A percentile compares a stretch with the other conserved stretches of the same genome.
phyloP scores from a whole-genome alignment of 2,329 filamentous ascomycete genomes.

The Pseudocercospora pini-densiflorae region DNA sequence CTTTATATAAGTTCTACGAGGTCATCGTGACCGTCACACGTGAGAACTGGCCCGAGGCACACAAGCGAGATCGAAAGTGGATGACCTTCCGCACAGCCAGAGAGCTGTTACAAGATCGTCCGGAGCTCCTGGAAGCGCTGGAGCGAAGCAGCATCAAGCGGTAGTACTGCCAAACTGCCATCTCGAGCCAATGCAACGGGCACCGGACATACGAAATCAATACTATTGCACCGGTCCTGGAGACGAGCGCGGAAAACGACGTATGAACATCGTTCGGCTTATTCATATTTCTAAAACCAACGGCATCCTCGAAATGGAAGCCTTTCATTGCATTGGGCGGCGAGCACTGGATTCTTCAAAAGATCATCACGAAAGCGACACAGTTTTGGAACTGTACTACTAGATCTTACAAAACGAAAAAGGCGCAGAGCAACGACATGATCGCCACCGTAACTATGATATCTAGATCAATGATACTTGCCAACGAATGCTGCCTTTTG shows the following conservation, averaged over 20 bases:
- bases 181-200: neutral
- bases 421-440: neutral
- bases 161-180: conserved; percentile 18
- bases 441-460: neutral
- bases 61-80: conserved; percentile 91
- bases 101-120: conserved; percentile 74
- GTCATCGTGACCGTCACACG: conserved; percentile 86
- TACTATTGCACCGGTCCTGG: neutral
- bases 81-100: conserved; percentile 84
- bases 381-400: neutral
- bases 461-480: neutral
- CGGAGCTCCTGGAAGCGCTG: conserved; percentile 87
- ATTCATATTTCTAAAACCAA: neutral
- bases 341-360: neutral
- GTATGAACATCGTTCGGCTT: neutral
- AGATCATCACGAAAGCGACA: neutral
- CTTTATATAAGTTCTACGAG: conserved; percentile 81
- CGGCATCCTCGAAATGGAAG: neutral
- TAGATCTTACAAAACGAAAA: neutral
- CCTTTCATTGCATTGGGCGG: conserved; percentile 3
- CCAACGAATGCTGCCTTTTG: neutral
- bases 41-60: conserved; percentile 86
- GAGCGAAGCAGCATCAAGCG: conserved; percentile 64
- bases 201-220: neutral
- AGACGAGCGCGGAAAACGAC: neutral